These are phyloP conservation scores for Colletotrichum tabaci DNA, from an alignment of 2,329 filamentous ascomycete genomes.

Conservation along the genomic window DNA sequence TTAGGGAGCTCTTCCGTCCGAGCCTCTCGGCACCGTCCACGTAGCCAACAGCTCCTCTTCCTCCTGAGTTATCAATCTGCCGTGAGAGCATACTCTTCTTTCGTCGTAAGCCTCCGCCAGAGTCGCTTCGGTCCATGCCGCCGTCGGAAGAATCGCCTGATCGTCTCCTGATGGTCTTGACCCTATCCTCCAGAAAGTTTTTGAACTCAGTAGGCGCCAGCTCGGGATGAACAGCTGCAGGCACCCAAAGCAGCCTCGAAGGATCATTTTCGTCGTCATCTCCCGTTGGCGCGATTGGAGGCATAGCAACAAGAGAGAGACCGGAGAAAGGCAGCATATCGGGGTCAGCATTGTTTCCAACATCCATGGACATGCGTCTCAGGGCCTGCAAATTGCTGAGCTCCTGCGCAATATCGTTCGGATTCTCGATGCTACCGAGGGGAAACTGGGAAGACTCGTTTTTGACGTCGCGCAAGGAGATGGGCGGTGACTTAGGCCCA, in stretches of 20 bases:
- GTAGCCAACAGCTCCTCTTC: conserved; percentile 74
- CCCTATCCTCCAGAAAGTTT: conserved; percentile 93
- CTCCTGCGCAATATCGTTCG: conserved; percentile 91
- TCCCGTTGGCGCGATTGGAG: conserved; percentile 79
- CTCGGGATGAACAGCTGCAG: conserved; percentile 93
- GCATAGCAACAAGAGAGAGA: conserved; percentile 77
- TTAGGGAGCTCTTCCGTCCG: conserved; percentile 79
- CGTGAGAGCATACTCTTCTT: conserved; percentile 97
- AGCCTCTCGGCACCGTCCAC: conserved; percentile 87
- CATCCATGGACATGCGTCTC: conserved; percentile 94
- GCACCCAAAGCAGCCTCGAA: conserved; percentile 94
- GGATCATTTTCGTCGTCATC: conserved; percentile 89
- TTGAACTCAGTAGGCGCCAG: conserved; percentile 97
- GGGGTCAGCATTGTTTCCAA: conserved; percentile 79
- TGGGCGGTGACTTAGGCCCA: conserved; percentile 64
- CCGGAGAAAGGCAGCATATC: conserved; percentile 82
- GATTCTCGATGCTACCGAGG: conserved; percentile 90
- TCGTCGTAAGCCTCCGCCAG: conserved; percentile 75
- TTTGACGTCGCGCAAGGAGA: conserved; percentile 68
- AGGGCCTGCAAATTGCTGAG: conserved; percentile 93
- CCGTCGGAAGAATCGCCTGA: conserved; percentile 79
- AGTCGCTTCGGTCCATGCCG: conserved; percentile 66
- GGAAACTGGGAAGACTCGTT: conserved; percentile 82
- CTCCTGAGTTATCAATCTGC: conserved; percentile 84
- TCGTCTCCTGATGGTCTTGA: conserved; percentile 88